Conservation (phyloP, 345 rosid species). For the Aquilaria sinensis region DNA sequence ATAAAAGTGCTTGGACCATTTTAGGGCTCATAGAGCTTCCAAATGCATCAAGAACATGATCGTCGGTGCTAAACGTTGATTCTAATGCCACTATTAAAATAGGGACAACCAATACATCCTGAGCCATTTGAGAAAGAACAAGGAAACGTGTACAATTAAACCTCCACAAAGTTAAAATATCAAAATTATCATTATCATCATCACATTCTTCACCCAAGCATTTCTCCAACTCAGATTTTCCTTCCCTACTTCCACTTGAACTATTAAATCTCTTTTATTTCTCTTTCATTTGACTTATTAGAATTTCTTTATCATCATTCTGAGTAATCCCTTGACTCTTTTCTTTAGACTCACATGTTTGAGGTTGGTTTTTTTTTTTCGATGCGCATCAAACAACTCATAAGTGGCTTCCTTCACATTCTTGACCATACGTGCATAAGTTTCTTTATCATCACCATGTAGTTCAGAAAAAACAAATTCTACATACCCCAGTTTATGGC, state of each 20-base stretch:
- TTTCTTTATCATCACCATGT: neutral
- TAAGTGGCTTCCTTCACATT: neutral
- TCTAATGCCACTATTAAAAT: too few relatives aligned
- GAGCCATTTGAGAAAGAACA: too few relatives aligned
- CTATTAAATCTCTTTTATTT: neutral
- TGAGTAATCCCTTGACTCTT: neutral
- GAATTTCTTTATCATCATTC: neutral
- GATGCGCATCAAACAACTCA: neutral
- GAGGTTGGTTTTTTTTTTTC: neutral
- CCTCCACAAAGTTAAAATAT: conserved; percentile 5
- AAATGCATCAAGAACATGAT: neutral
- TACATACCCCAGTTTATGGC: neutral
- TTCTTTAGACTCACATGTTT: neutral
- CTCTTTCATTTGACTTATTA: neutral
- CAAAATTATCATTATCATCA: neutral
- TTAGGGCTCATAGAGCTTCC: conserved; percentile 9
- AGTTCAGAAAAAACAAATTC: neutral
- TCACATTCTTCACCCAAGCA: neutral
- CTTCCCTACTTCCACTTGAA: too few relatives aligned
- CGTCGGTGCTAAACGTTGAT: too few relatives aligned
- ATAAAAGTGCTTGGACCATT: conserved; percentile 8
- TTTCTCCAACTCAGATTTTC: too few relatives aligned
- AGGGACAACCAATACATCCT: too few relatives aligned
- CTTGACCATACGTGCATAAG: neutral
- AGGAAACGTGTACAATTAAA: neutral